Conservation (phyloP, 306 rosid genomes). For the Spatholobus suberectus region DNA sequence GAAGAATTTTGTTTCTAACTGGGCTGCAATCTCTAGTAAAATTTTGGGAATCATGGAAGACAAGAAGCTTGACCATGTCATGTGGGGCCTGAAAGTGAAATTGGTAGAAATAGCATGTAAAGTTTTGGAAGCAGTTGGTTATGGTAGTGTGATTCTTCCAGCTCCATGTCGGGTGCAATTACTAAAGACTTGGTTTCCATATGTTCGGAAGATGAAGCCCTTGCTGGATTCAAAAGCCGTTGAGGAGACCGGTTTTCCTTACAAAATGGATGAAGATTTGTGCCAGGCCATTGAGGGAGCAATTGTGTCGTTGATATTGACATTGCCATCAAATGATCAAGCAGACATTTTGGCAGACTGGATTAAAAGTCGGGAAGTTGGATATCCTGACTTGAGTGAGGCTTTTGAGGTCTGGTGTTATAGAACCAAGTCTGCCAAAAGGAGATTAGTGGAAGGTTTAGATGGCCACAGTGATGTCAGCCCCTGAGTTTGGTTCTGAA, state of each 20-base stretch:
- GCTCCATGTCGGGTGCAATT: conserved; percentile 64
- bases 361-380: conserved; percentile 67
- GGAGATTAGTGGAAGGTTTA: conserved; percentile 77
- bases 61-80: conserved; percentile 65
- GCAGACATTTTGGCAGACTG: conserved; percentile 91
- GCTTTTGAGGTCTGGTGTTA: conserved; percentile 97
- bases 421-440: conserved; percentile 87
- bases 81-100: conserved; percentile 90
- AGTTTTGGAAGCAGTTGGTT: conserved; percentile 95
- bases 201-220: conserved; percentile 83
- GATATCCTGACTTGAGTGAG: conserved; percentile 83
- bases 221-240: conserved; percentile 63
- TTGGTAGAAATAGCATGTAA: conserved; percentile 79
- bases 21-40: conserved; percentile 69
- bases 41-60: conserved; percentile 65
- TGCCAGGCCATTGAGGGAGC: conserved; percentile 89
- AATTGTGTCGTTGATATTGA: conserved; percentile 68
- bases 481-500: conserved; percentile 39
- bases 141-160: conserved; percentile 84
- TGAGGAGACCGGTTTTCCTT: conserved; percentile 59
- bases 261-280: conserved; percentile 80
- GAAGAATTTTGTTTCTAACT: conserved; percentile 81
- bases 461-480: conserved; percentile 49
- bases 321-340: conserved; percentile 92
- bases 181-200: conserved; percentile 87